A percentile compares a stretch with the other conserved stretches of the same genome.
These are phyloP conservation scores for Phoma sp. DNA, from an alignment of 2,329 filamentous ascomycete genomes.

Conservation along the genomic window DNA sequence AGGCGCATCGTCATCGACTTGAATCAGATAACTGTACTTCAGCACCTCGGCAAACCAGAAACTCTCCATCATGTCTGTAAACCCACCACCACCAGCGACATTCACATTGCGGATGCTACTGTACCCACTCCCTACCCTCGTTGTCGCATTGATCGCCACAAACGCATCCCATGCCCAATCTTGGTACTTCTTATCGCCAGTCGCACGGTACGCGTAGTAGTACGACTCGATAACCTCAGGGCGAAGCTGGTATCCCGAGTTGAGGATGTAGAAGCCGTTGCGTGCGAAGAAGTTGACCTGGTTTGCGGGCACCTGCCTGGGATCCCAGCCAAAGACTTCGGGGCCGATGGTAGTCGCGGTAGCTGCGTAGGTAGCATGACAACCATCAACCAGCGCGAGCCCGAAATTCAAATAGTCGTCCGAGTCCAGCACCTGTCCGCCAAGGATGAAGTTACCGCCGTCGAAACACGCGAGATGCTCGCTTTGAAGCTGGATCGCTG, in stretches of 20 bases:
- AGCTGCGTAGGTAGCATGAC: constrained; percentile 72
- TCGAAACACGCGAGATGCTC: constrained; percentile 76
- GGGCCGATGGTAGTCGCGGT: constrained; percentile 79
- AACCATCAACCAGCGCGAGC: constrained; percentile 72
- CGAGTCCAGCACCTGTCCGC: constrained; percentile 70
- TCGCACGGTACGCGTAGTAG: constrained; percentile 86
- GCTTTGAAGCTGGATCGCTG: constrained; percentile 45
- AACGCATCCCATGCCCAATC: constrained; percentile 87
- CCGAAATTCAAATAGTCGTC: constrained; percentile 76
- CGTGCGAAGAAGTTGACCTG: constrained; percentile 65
- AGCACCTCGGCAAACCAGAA: constrained; percentile 88
- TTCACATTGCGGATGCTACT: constrained; percentile 71
- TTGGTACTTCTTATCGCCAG: constrained; percentile 75
- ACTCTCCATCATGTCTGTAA: constrained; percentile 77
- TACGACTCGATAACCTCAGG: constrained; percentile 84
- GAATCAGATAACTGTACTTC: constrained; percentile 82
- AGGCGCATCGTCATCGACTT: constrained; percentile 62
- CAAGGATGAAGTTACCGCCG: constrained; percentile 84
- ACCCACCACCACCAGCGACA: constrained; percentile 63
- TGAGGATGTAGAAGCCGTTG: constrained; percentile 74
- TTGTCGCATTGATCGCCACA: constrained; percentile 67
- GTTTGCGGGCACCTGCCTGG: constrained; percentile 35
- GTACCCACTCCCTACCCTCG: constrained; percentile 70
- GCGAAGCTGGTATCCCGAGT: constrained; percentile 69
- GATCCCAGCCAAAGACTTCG: constrained; percentile 59